A percentile compares a stretch with the other conserved stretches of the same genome.
These are phyloP conservation scores for Penicillium macrosclerotiorum DNA, from an alignment of 495 filamentous ascomycete genomes.

Conservation along the genomic window DNA sequence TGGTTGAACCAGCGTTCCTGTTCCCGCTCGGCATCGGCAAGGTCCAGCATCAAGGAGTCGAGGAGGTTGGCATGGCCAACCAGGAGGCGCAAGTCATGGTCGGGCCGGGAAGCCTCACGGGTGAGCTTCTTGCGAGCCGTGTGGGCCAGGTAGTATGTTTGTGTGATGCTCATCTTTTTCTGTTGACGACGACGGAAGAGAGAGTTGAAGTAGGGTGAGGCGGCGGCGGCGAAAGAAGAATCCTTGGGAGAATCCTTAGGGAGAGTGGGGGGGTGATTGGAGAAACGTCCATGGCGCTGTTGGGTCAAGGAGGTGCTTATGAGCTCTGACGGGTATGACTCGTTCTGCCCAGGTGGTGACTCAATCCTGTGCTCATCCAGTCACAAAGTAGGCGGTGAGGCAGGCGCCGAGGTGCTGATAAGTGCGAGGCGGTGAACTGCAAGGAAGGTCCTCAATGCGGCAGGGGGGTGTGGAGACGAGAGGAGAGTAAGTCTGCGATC, in stretches of 20 bases:
- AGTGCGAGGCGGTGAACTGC: slow-evolving; percentile 25
- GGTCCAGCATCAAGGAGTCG: slow-evolving; percentile 92
- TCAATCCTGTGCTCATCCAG: slow-evolving; percentile 30
- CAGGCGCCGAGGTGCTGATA: no score
- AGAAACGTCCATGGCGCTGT: slow-evolving; percentile 25
- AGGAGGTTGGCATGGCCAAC: slow-evolving; percentile 98
- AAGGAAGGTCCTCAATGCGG: neutral
- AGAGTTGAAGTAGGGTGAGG: slow-evolving; percentile 36
- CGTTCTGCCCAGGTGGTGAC: slow-evolving; percentile 33
- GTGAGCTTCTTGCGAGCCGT: slow-evolving; percentile 95
- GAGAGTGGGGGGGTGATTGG: neutral
- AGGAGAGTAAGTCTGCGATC: neutral
- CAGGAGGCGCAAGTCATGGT: slow-evolving; percentile 91
- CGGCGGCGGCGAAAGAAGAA: slow-evolving; percentile 17
- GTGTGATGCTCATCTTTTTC: slow-evolving; percentile 91
- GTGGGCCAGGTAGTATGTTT: slow-evolving; percentile 97
- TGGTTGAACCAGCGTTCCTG: slow-evolving; percentile 99
- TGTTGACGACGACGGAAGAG: slow-evolving; percentile 45
- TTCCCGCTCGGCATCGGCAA: slow-evolving; percentile 89
- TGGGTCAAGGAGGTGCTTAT: slow-evolving; percentile 30
- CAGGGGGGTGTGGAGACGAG: neutral
- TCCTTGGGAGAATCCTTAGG: slow-evolving; percentile 17
- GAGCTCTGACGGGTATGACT: slow-evolving; percentile 27
- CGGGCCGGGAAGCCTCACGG: slow-evolving; percentile 78
- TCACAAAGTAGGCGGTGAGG: no score